phyloP scores from a whole-genome alignment of 805 yeast genomes.

The Wickerhamomyces pijperi region DNA sequence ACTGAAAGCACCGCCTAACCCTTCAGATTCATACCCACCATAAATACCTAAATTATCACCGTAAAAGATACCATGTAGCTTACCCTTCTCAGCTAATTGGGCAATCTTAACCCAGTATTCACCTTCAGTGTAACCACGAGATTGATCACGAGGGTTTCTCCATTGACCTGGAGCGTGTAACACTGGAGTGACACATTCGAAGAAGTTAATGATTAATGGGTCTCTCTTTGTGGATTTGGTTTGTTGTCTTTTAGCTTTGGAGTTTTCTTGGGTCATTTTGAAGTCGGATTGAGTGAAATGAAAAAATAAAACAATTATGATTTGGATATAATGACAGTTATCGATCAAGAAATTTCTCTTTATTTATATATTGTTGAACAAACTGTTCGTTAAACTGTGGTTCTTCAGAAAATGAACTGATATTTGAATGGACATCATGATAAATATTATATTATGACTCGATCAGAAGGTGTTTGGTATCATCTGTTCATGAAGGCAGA shows the following conservation, averaged over 20 bases:
- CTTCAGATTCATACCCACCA: constrained; percentile 24
- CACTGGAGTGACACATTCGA: constrained; percentile 16
- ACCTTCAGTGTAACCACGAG: constrained; percentile 14
- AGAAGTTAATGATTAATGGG: constrained; percentile 16
- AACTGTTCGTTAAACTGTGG: too few relatives aligned
- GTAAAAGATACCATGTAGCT: constrained; percentile 27
- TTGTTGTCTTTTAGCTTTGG: constrained; percentile 5
- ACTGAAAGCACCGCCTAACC: constrained; percentile 24
- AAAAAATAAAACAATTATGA: too few relatives aligned
- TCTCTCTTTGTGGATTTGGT: constrained; percentile 4
- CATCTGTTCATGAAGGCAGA: too few relatives aligned
- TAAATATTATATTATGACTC: too few relatives aligned
- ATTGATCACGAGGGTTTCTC: constrained; percentile 18
- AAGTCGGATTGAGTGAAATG: too few relatives aligned
- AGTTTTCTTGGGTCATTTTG: constrained; percentile 1
- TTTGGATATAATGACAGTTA: too few relatives aligned
- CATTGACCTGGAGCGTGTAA: constrained; percentile 19
- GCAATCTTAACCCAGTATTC: constrained; percentile 32
- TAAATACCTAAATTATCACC: constrained; percentile 31
- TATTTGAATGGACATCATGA: too few relatives aligned
- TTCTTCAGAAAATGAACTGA: too few relatives aligned
- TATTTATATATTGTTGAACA: too few relatives aligned
- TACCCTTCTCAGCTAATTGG: constrained; percentile 28
- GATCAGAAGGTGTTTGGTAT: too few relatives aligned
- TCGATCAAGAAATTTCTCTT: too few relatives aligned